Percentiles rank a stretch among this genome's conserved stretches.
phyloP scores from a whole-genome alignment of 2,329 filamentous ascomycete species.

The Aspergillus fumigatiaffinis region DNA sequence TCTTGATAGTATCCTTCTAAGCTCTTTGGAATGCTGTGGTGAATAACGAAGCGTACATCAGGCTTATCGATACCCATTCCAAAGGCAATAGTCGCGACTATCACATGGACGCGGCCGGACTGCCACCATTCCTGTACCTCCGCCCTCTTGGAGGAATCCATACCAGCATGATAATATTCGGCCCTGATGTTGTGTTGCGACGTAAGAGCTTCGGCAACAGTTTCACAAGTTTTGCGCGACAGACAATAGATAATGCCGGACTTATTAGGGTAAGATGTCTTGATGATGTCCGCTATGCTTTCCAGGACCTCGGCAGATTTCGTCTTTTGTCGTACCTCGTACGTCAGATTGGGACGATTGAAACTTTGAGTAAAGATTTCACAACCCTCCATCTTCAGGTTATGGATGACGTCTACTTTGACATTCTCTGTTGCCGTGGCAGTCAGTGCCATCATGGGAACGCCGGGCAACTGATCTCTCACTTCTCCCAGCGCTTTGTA shows the following conservation, averaged over 20 bases:
- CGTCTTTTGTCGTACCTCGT: slow-evolving; percentile 73
- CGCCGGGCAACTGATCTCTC: slow-evolving; percentile 65
- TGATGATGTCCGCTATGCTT: slow-evolving; percentile 59
- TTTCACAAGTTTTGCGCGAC: slow-evolving; percentile 77
- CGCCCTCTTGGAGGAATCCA: slow-evolving; percentile 65
- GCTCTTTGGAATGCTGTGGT: slow-evolving; percentile 88
- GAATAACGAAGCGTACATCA: slow-evolving; percentile 93
- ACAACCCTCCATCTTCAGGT: slow-evolving; percentile 76
- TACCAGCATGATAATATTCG: slow-evolving; percentile 79
- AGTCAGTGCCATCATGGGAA: slow-evolving; percentile 91
- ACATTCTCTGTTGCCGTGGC: slow-evolving; percentile 94
- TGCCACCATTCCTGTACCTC: slow-evolving; percentile 80
- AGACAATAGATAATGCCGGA: slow-evolving; percentile 93
- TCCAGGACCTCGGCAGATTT: slow-evolving; percentile 54
- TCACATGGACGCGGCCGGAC: slow-evolving; percentile 71
- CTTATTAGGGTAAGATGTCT: slow-evolving; percentile 62
- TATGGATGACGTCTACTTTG: slow-evolving; percentile 85
- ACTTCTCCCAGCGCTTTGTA: slow-evolving; percentile 83
- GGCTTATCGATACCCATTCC: slow-evolving; percentile 99
- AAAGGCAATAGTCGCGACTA: slow-evolving; percentile 97
- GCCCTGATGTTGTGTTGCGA: slow-evolving; percentile 64
- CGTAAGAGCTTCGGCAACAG: slow-evolving; percentile 66
- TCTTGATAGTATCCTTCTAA: slow-evolving; percentile 98
- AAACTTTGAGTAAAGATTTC: slow-evolving; percentile 87
- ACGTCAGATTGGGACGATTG: slow-evolving; percentile 91